Evolutionary conservation across 2,329 filamentous ascomycete species (phyloP).

Genomic region (Pyrenochaeta sp.): DNA sequence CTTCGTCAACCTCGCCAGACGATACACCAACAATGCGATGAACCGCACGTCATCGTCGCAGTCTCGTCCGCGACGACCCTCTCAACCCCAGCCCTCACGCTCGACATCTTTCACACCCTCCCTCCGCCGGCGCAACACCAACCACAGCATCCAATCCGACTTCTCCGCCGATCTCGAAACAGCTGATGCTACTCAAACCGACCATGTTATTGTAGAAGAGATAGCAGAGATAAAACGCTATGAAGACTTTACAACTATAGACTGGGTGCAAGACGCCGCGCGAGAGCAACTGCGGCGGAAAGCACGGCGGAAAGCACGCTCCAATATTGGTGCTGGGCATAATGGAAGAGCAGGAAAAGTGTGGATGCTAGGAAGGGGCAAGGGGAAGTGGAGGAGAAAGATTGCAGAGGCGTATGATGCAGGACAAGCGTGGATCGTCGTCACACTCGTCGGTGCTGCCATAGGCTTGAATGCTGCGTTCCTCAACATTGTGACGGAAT

Average conservation of each 20-base stretch:
- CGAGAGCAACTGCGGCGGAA: constrained; percentile 86
- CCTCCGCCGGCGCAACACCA: constrained; percentile 68
- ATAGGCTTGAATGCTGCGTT: constrained; percentile 94
- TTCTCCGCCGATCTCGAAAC: constrained; percentile 69
- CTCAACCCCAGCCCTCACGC: constrained; percentile 38
- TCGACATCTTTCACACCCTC: constrained; percentile 61
- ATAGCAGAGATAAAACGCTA: constrained; percentile 98
- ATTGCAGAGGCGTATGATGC: constrained; percentile 91
- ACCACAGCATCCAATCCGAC: constrained; percentile 69
- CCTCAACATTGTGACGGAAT: constrained; percentile 95
- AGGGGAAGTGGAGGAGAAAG: constrained; percentile 73
- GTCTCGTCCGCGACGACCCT: constrained; percentile 29
- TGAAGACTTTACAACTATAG: constrained; percentile 98
- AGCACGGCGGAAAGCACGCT: constrained; percentile 74
- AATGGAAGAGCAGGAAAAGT: constrained; percentile 1
- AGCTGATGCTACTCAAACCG: constrained; percentile 60
- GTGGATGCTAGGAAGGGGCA: constrained; percentile 71
- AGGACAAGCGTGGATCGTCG: constrained; percentile 96
- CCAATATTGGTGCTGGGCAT: constrained; percentile 53
- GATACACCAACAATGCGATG: constrained; percentile 52
- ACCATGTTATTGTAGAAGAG: constrained; percentile 86
- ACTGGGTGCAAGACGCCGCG: constrained; percentile 98
- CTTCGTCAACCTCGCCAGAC: neutral
- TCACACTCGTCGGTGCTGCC: constrained; percentile 89
- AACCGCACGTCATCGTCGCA: constrained; percentile 52